Base-by-base conservation (phyloP, 164 flowering plant species). In the Sextonia rubra region DNA sequence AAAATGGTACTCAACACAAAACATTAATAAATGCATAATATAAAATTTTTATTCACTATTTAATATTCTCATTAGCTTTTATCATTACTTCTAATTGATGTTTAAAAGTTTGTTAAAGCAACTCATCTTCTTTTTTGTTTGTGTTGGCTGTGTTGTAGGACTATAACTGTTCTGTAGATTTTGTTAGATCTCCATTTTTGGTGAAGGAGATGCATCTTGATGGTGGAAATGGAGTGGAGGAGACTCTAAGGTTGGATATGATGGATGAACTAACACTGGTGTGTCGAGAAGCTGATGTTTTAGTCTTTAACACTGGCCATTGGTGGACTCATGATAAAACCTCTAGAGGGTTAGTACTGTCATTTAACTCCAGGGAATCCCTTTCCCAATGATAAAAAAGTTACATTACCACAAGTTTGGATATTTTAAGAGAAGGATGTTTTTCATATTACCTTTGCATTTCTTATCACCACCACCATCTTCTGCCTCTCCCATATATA, bases 311-410 rank as follows among this genome's bases (percentile, higher is more conserved):
- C 64, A 89, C 97, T 12, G 98, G 97, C 32, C 97, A 91, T 73
- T 91, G 97, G 97, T 93, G 98, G 97, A 90, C 94, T n/a, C 98
- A 93, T 78, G 97, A 90, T 76, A 93, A 93, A 82, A 93, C 93
- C 66, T 86, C 92, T 25, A 81, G 70, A 82, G 95, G 98, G 98
- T 93, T 66, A 83, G 86, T 68, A 9, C 30, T 27, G 11, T 68
- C 17, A 52, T 52, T 20, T 15, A 52, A 52, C n/a, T 14, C n/a
- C 2, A 52, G n/a, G 44, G 44, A 5, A 37, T 37, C 44, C 44
- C 44, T 37, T 37, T 37, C 44, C 44, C 44, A 37, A 37, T 37
- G 44, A 37, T 37, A 37, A 37, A 37, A 37, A 37, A 0, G 11
- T 9, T 37, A 1, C 8, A 37, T 37, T 7, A 3, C 44, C 44